A percentile compares a stretch with the other conserved stretches of the same genome.
These are phyloP conservation scores for Diaporthe eres DNA, from an alignment of 2,329 filamentous ascomycete genomes.

Conservation along the genomic window DNA sequence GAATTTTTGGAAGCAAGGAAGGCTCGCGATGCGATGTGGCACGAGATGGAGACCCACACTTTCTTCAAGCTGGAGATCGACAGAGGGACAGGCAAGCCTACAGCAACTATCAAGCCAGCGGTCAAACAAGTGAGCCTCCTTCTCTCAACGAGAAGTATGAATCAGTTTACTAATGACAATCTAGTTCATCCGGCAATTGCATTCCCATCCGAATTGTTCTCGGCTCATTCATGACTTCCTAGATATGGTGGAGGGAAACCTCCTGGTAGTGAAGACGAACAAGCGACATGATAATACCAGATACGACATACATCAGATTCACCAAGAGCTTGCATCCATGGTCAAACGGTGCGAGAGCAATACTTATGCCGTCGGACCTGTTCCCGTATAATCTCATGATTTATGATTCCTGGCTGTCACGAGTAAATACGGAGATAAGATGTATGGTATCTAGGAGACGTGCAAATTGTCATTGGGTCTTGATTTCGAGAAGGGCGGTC, in stretches of 20 bases:
- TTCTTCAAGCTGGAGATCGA: conserved; percentile 12
- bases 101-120: not conserved
- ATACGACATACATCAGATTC: not conserved
- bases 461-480: not conserved
- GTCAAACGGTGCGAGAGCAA: not conserved
- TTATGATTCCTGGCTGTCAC: not conserved
- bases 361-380: not conserved
- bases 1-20: not conserved
- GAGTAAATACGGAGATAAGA: not conserved
- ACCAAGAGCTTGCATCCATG: not conserved
- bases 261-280: conserved; percentile 21
- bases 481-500: not conserved
- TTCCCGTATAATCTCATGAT: too few relatives aligned
- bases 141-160: too few relatives aligned
- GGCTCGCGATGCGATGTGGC: not conserved
- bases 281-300: not conserved
- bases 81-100: not conserved
- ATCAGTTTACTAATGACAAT: not conserved
- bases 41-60: conserved; percentile 7
- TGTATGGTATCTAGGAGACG: not conserved
- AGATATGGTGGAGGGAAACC: not conserved
- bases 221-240: conserved; percentile 21
- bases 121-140: not conserved
- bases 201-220: not conserved
- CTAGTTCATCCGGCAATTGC: conserved; percentile 8